These are phyloP conservation scores for Ganoderma meredithae DNA, from an alignment of 1,284 basidiomycete species.

Conservation along the genomic window DNA sequence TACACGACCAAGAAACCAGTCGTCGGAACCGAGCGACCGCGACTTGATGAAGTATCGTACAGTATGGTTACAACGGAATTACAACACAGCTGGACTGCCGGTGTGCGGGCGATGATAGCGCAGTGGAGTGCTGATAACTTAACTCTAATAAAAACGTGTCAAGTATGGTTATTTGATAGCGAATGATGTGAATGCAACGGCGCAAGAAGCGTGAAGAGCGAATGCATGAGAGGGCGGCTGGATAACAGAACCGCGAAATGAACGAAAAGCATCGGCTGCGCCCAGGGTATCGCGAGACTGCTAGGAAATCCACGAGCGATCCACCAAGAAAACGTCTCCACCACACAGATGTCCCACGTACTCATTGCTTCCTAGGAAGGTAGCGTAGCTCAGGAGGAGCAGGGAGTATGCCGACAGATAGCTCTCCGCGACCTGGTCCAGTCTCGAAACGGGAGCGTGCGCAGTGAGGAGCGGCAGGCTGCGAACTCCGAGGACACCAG, in stretches of 20 bases:
- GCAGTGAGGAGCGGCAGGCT: slow-evolving; percentile 34
- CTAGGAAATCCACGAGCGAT: background rate
- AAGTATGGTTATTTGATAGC: background rate
- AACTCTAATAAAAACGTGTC: background rate
- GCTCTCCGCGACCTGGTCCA: background rate
- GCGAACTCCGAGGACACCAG: slow-evolving; percentile 25
- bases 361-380: slow-evolving; percentile 4
- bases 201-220: slow-evolving; percentile 1
- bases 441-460: slow-evolving; percentile 21
- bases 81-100: background rate
- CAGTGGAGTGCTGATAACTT: background rate
- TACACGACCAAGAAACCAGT: slow-evolving; percentile 8
- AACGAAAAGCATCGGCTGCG: background rate
- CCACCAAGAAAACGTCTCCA: background rate
- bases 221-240: background rate
- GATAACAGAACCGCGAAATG: background rate
- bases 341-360: slow-evolving; percentile 6
- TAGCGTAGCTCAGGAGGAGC: background rate
- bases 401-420: background rate
- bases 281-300: slow-evolving; percentile 1
- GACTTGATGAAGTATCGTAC: slow-evolving; percentile 3
- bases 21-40: background rate
- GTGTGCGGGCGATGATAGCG: background rate
- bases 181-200: background rate
- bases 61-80: slow-evolving; percentile 5